Percentiles rank a stretch among this genome's conserved stretches.
These are phyloP conservation scores for Penicillium occitanis DNA, from an alignment of 2,329 filamentous ascomycete species.

Conservation along the genomic window DNA sequence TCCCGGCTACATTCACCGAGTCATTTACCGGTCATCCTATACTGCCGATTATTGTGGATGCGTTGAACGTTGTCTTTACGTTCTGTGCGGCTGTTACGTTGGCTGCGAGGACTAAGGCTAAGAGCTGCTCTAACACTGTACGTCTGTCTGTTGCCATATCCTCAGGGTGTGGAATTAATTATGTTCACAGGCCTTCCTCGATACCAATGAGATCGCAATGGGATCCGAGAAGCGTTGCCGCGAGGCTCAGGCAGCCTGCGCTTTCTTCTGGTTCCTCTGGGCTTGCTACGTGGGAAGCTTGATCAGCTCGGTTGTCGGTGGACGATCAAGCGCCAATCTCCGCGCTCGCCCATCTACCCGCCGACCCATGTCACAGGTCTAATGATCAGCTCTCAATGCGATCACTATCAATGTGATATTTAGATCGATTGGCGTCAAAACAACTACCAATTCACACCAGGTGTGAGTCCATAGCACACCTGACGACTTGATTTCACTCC, in stretches of 20 bases:
- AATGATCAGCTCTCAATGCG: constrained; percentile 22
- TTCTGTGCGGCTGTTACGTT: constrained; percentile 51
- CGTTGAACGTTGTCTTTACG: constrained; percentile 51
- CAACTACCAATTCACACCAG: background rate
- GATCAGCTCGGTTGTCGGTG: constrained; percentile 41
- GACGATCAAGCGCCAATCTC: constrained; percentile 36
- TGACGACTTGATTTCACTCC: background rate
- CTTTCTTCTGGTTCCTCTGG: constrained; percentile 55
- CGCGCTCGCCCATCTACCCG: constrained; percentile 36
- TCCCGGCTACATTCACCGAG: constrained; percentile 44
- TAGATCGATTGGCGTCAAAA: background rate
- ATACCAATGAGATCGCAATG: constrained; percentile 48
- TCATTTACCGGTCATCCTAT: constrained; percentile 44
- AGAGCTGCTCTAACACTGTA: constrained; percentile 49
- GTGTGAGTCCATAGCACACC: background rate
- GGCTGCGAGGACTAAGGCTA: constrained; percentile 46
- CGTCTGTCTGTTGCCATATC: no score
- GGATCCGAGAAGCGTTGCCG: constrained; percentile 49
- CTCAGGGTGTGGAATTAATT: no score
- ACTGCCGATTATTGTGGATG: constrained; percentile 46
- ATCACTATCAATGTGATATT: background rate
- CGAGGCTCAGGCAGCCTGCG: constrained; percentile 52
- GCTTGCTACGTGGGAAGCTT: constrained; percentile 45
- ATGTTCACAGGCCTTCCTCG: constrained; percentile 38
- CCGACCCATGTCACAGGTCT: constrained; percentile 50